Percentiles rank a stretch among this genome's conserved stretches.
These are phyloP conservation scores for Phytophthora macrochlamydospora DNA, from an alignment of 352 stramenopile genomes.

Conservation along the genomic window DNA sequence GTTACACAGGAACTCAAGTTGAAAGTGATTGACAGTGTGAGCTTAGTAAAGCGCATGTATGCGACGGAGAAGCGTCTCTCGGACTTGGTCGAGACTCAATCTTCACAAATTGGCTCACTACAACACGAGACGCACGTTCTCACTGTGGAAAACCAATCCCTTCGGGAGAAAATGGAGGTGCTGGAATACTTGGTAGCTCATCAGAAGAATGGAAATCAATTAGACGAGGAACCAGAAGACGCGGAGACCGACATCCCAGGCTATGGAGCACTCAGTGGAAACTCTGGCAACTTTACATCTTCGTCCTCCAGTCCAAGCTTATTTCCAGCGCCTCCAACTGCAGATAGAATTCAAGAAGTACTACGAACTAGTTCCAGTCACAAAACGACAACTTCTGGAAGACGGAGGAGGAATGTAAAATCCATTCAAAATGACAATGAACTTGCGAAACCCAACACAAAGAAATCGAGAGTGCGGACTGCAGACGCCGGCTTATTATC, in stretches of 20 bases:
- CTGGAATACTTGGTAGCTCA: conserved; percentile 53
- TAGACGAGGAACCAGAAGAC: not conserved
- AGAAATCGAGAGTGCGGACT: not conserved
- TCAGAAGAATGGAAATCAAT: conserved; percentile 3
- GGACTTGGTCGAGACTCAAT: conserved; percentile 23
- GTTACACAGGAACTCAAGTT: conserved; percentile 36
- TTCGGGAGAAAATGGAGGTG: conserved; percentile 63
- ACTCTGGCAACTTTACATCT: not conserved
- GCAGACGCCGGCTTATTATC: conserved; percentile 49
- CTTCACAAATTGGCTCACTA: conserved; percentile 28
- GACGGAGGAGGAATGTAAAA: not conserved
- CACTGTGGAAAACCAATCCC: conserved; percentile 58
- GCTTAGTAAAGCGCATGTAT: conserved; percentile 62
- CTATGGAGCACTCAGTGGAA: conserved; percentile 33
- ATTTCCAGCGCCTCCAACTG: not conserved
- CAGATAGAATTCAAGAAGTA: not conserved
- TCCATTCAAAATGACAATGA: not conserved
- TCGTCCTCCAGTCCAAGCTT: not conserved
- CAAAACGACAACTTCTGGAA: not conserved
- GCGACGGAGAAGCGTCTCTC: conserved; percentile 49
- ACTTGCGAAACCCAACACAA: too few relatives aligned
- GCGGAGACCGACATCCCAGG: conserved; percentile 37
- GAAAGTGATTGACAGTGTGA: conserved; percentile 63
- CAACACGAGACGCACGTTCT: conserved; percentile 47
- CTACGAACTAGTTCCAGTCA: not conserved